A percentile compares a stretch with the other conserved stretches of the same genome.
Evolutionary conservation across 345 rosid species (phyloP).

Genomic region (Cardiospermum halicacabum): DNA sequence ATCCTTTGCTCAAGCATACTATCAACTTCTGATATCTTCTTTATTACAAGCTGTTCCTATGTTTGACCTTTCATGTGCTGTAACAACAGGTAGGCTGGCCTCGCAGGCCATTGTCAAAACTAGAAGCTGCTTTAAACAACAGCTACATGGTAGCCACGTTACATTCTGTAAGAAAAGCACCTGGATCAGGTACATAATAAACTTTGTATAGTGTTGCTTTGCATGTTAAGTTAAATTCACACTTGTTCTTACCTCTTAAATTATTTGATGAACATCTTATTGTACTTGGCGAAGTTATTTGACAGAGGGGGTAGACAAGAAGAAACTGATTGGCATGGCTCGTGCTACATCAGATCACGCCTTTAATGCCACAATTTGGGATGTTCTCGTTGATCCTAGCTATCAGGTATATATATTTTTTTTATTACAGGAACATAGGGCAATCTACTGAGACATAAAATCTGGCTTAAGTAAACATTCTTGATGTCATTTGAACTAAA

Average conservation of each 20-base stretch:
- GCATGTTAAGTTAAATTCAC: slow-evolving; percentile 15
- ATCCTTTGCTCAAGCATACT: neutral
- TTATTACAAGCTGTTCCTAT: neutral
- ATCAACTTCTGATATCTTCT: neutral
- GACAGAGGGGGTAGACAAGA: slow-evolving; percentile 74
- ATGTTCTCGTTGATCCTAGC: slow-evolving; percentile 93
- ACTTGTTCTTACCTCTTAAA: slow-evolving; percentile 27
- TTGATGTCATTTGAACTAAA: slow-evolving; percentile 1
- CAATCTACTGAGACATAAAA: neutral
- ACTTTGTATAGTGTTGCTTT: neutral
- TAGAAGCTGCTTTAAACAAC: slow-evolving; percentile 86
- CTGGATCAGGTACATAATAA: slow-evolving; percentile 55
- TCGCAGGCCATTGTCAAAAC: slow-evolving; percentile 73
- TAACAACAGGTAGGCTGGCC: slow-evolving; percentile 96
- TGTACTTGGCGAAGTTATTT: slow-evolving; percentile 90
- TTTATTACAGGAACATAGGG: neutral
- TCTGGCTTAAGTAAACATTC: neutral
- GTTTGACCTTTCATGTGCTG: neutral
- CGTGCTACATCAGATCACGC: slow-evolving; percentile 99
- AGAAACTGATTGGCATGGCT: slow-evolving; percentile 91
- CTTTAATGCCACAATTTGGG: slow-evolving; percentile 98
- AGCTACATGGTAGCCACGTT: slow-evolving; percentile 93
- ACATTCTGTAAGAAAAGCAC: slow-evolving; percentile 58
- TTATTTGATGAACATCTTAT: slow-evolving; percentile 77
- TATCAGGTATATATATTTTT: slow-evolving; percentile 73